phyloP scores from a whole-genome alignment of 148 eudicot species.

The Amaranthus cruentus region DNA sequence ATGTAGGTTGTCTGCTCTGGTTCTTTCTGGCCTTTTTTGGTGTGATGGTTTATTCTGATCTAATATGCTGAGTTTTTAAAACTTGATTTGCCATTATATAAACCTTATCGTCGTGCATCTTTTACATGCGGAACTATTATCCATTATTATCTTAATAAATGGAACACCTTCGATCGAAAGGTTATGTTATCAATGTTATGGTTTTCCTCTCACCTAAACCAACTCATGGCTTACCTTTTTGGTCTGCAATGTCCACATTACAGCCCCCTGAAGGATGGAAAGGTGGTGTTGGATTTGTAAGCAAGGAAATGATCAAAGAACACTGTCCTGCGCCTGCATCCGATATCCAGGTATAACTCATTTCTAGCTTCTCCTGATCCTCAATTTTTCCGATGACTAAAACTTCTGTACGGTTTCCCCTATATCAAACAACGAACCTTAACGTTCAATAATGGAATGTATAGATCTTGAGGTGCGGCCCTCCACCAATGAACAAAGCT shows the following conservation, averaged over 20 bases:
- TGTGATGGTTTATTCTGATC: no score
- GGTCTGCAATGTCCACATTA: conserved; percentile 1
- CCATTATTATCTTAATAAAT: background rate
- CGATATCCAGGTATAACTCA: conserved; percentile 54
- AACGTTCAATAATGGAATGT: background rate
- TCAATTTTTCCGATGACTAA: background rate
- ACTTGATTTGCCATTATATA: background rate
- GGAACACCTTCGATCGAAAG: background rate
- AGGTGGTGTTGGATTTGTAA: conserved; percentile 84
- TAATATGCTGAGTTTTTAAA: no score
- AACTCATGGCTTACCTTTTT: background rate
- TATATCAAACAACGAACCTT: background rate
- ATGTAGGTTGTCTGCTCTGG: no score
- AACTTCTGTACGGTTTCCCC: background rate
- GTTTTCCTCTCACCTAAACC: conserved; percentile 8
- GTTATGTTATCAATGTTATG: background rate
- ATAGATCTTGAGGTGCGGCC: conserved; percentile 77
- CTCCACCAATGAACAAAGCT: conserved; percentile 89
- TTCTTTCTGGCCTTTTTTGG: no score
- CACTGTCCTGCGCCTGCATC: conserved; percentile 74
- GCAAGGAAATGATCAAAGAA: conserved; percentile 84
- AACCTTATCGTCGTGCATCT: background rate
- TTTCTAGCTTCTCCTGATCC: background rate
- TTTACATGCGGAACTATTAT: background rate
- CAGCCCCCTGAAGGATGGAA: conserved; percentile 91